A percentile compares a stretch with the other conserved stretches of the same genome.
These are phyloP conservation scores for Hygrophila difformis DNA, from an alignment of 257 asterid species.

Conservation along the genomic window DNA sequence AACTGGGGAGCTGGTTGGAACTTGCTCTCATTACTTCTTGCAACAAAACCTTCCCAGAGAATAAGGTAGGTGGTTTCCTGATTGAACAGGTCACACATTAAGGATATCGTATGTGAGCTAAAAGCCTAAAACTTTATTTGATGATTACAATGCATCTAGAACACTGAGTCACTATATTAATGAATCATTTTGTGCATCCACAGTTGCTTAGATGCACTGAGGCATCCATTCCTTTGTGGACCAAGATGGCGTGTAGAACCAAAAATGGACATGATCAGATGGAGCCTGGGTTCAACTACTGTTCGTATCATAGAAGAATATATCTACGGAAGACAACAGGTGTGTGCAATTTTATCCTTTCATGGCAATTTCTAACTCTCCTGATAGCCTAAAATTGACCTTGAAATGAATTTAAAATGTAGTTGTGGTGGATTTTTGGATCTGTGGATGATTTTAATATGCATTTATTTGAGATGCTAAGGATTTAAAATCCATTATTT, in stretches of 20 bases:
- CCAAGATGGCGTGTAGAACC: conserved; percentile 91
- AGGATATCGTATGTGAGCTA: no score
- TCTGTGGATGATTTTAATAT: no score
- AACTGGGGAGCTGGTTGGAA: conserved; percentile 99
- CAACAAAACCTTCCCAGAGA: conserved; percentile 66
- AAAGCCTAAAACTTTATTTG: no score
- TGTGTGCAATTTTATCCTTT: no score
- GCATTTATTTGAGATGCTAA: no score
- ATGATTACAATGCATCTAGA: no score
- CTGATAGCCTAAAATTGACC: no score
- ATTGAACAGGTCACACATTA: background rate
- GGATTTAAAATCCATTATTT: no score
- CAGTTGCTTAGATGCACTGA: conserved; percentile 89
- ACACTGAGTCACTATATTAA: background rate
- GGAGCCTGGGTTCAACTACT: conserved; percentile 93
- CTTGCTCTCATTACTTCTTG: conserved; percentile 77
- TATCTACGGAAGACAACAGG: conserved; percentile 90
- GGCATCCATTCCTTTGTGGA: conserved; percentile 97
- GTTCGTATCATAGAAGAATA: conserved; percentile 94
- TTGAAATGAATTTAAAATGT: no score
- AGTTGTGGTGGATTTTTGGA: no score
- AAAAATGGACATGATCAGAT: conserved; percentile 80
- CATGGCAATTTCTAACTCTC: no score
- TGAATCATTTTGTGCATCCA: conserved; percentile 8
- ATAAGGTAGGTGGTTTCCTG: conserved; percentile 42